phyloP scores from a whole-genome alignment of 2,329 filamentous ascomycete species.

The Xylariales sp. region DNA sequence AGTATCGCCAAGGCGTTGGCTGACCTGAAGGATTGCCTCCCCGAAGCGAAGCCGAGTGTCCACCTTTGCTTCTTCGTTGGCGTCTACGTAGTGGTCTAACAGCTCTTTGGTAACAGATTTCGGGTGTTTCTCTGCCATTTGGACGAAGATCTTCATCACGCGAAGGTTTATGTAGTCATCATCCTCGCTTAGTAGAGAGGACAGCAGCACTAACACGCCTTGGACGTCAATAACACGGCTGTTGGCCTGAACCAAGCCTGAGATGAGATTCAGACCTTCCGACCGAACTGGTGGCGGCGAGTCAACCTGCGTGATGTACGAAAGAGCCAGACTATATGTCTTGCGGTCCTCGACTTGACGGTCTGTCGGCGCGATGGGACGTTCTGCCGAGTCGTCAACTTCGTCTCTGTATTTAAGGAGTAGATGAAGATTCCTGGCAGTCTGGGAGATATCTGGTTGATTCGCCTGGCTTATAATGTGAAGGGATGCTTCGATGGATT shows the following conservation, averaged over 20 bases:
- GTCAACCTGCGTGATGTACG: slow-evolving; percentile 57
- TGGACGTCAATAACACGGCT: slow-evolving; percentile 63
- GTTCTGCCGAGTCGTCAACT: slow-evolving; percentile 40
- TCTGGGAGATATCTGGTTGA: slow-evolving; percentile 42
- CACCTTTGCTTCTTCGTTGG: slow-evolving; percentile 50
- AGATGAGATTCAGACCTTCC: slow-evolving; percentile 59
- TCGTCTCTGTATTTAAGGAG: slow-evolving; percentile 53
- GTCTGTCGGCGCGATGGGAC: slow-evolving; percentile 34
- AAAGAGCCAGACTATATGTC: slow-evolving; percentile 57
- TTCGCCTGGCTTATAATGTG: slow-evolving; percentile 34
- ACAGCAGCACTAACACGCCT: slow-evolving; percentile 57
- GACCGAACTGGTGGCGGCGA: slow-evolving; percentile 63
- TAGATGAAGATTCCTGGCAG: slow-evolving; percentile 51
- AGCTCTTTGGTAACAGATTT: slow-evolving; percentile 58
- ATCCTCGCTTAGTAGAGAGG: slow-evolving; percentile 57
- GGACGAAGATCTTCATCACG: slow-evolving; percentile 61
- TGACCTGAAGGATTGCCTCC: slow-evolving; percentile 60
- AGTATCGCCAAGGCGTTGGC: slow-evolving; percentile 54
- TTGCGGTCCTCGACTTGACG: slow-evolving; percentile 56
- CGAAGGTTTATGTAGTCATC: slow-evolving; percentile 70
- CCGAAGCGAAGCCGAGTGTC: slow-evolving; percentile 65
- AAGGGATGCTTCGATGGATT: slow-evolving; percentile 45
- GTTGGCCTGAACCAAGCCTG: slow-evolving; percentile 47
- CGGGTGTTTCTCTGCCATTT: slow-evolving; percentile 58
- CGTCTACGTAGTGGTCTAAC: slow-evolving; percentile 63